phyloP scores from a whole-genome alignment of 176 grass and related monocot species.

The Cenchrus fungigraminus region DNA sequence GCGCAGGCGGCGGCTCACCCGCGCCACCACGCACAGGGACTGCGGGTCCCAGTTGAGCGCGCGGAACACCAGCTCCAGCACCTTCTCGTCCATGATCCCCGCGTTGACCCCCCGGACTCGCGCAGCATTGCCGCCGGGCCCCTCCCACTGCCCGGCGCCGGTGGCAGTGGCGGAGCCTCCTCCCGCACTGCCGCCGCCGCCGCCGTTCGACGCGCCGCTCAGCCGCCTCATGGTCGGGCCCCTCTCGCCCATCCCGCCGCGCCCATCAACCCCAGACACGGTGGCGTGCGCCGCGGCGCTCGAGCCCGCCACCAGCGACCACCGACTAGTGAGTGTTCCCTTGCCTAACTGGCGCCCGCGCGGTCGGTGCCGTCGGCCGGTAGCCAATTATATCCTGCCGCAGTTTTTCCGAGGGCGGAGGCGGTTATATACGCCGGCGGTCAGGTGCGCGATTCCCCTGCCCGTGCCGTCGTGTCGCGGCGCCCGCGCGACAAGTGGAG shows the following conservation, averaged over 20 bases:
- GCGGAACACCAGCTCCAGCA: slow-evolving; percentile 61
- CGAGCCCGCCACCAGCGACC: not conserved
- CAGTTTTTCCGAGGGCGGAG: not conserved
- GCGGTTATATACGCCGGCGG: slow-evolving; percentile 26
- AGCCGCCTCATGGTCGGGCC: slow-evolving; percentile 19
- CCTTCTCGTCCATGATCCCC: slow-evolving; percentile 75
- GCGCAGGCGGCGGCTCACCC: slow-evolving; percentile 62
- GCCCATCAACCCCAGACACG: slow-evolving; percentile 7
- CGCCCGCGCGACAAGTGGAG: slow-evolving; percentile 32
- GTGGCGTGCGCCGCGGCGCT: not conserved
- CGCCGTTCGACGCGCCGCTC: slow-evolving; percentile 16
- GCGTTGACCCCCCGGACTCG: slow-evolving; percentile 43
- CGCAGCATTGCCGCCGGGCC: not conserved
- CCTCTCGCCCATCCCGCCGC: slow-evolving; percentile 28
- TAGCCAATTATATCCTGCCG: not conserved
- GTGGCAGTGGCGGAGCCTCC: not conserved
- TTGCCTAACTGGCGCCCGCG: not conserved
- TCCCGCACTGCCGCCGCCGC: not conserved
- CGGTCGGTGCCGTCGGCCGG: not conserved
- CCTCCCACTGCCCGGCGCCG: slow-evolving; percentile 4
- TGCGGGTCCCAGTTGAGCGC: slow-evolving; percentile 70
- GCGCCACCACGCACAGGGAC: slow-evolving; percentile 51
- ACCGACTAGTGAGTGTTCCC: not conserved
- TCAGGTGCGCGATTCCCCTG: slow-evolving; percentile 15
- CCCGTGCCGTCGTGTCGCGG: not conserved